phyloP scores from a whole-genome alignment of 768 basidiomycete genomes.

The Psilocybe cubensis region DNA sequence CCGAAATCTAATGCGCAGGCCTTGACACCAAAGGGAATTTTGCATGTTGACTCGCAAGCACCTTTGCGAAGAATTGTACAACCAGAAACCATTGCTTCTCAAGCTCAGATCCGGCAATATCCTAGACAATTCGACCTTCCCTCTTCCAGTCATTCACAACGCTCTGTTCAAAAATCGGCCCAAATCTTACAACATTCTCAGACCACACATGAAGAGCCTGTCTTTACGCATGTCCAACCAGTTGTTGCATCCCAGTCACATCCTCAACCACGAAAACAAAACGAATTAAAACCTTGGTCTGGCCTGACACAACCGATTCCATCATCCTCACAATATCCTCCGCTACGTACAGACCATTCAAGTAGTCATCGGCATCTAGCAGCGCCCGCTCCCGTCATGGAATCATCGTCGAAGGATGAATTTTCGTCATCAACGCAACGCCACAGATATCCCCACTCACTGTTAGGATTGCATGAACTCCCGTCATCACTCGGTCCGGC shows the following conservation, averaged over 20 bases:
- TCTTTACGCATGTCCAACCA: no score
- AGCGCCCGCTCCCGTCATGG: no score
- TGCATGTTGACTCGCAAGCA: background rate
- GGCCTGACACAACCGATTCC: no score
- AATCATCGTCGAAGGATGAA: no score
- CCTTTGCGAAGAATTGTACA: background rate
- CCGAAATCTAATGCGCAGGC: slow-evolving; percentile 14
- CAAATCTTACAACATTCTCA: background rate
- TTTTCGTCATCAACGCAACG: no score
- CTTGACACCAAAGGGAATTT: slow-evolving; percentile 19
- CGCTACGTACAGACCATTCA: no score
- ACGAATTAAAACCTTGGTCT: no score
- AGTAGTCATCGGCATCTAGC: no score
- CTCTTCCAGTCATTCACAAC: background rate
- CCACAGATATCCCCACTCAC: slow-evolving; percentile 24
- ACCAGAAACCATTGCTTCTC: background rate
- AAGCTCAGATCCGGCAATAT: background rate
- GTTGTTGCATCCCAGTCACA: no score
- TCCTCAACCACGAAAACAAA: no score
- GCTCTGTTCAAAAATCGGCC: background rate
- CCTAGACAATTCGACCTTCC: background rate
- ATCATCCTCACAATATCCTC: no score
- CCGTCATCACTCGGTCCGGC: slow-evolving; percentile 18
- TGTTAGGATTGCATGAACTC: slow-evolving; percentile 22
- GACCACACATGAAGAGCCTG: no score